A percentile compares a stretch with the other conserved stretches of the same genome.
phyloP scores from a whole-genome alignment of 2,329 filamentous ascomycete genomes.

The Claviceps humidiphila region DNA sequence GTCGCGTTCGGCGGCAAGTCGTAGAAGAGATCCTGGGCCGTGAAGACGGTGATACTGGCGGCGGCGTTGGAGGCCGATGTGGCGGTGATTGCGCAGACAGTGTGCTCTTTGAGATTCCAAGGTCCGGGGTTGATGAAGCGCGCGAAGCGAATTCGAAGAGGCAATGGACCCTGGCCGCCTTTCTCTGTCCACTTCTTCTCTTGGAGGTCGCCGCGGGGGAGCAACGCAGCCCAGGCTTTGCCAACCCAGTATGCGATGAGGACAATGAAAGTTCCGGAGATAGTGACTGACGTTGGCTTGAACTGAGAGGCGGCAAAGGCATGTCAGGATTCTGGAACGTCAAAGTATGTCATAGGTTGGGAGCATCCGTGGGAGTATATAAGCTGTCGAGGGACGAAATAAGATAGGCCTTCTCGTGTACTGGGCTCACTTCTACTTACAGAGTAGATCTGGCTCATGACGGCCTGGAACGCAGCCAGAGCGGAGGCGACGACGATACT shows the following conservation, averaged over 20 bases:
- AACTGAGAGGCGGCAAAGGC: constrained; percentile 22
- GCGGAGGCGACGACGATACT: constrained; percentile 34
- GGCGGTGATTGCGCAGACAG: constrained; percentile 39
- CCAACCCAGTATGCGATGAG: constrained; percentile 44
- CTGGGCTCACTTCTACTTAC: constrained; percentile 16
- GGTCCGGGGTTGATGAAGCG: constrained; percentile 37
- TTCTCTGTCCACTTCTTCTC: constrained; percentile 32
- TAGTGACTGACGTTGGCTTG: constrained; percentile 35
- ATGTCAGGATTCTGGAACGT: background rate
- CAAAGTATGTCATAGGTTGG: too few species aligned
- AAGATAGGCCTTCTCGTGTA: too few species aligned
- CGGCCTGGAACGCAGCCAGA: constrained; percentile 39
- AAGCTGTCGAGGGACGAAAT: too few species aligned
- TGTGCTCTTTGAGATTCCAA: constrained; percentile 43
- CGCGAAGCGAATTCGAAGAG: constrained; percentile 25
- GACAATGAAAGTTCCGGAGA: constrained; percentile 42
- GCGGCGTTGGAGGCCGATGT: constrained; percentile 37
- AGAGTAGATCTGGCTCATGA: constrained; percentile 41
- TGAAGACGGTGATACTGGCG: constrained; percentile 22
- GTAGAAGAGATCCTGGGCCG: constrained; percentile 39
- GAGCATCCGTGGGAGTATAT: too few species aligned
- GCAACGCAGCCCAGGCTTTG: constrained; percentile 18
- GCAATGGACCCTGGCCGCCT: constrained; percentile 26
- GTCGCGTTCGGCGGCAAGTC: constrained; percentile 28
- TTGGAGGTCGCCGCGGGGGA: constrained; percentile 34